Evolutionary conservation across 139 green algal species (phyloP).

Genomic region (Tetradesmus lagerheimii): DNA sequence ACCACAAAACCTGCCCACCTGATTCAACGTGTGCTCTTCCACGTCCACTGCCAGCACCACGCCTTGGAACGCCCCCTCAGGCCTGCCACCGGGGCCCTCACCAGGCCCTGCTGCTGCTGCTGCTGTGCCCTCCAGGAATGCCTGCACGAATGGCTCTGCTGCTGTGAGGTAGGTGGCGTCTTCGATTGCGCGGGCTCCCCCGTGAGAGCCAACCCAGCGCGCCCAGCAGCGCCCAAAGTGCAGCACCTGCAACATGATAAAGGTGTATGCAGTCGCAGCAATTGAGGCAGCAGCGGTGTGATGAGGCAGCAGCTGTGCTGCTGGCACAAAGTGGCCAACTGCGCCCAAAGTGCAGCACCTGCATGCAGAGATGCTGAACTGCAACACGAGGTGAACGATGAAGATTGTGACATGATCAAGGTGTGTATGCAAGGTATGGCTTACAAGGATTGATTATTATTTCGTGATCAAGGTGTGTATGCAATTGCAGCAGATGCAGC

Average conservation of each 20-base stretch:
- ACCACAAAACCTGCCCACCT: constrained; percentile 9
- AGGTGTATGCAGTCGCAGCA: background rate
- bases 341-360: too few species aligned
- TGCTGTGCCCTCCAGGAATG: constrained; percentile 51
- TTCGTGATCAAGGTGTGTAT: too few species aligned
- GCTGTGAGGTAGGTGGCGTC: constrained; percentile 55
- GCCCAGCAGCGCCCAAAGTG: constrained; percentile 64
- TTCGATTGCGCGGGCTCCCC: constrained; percentile 18
- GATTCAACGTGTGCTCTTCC: background rate
- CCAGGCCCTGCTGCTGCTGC: background rate
- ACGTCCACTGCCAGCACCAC: constrained; percentile 52
- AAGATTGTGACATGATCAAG: too few species aligned
- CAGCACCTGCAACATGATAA: constrained; percentile 31
- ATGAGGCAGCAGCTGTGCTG: background rate
- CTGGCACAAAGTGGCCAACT: too few species aligned
- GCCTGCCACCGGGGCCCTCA: background rate
- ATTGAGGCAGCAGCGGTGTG: background rate
- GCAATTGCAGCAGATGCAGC: too few species aligned
- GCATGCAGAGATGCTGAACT: too few species aligned
- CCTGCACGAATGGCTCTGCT: constrained; percentile 66
- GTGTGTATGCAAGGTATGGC: too few species aligned
- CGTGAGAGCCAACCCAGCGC: constrained; percentile 49
- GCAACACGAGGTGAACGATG: too few species aligned
- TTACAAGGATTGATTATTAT: too few species aligned
- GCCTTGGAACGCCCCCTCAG: constrained; percentile 44